Evolutionary conservation across 1,284 basidiomycete genomes (phyloP).

Genomic region (Caloboletus inedulis): DNA sequence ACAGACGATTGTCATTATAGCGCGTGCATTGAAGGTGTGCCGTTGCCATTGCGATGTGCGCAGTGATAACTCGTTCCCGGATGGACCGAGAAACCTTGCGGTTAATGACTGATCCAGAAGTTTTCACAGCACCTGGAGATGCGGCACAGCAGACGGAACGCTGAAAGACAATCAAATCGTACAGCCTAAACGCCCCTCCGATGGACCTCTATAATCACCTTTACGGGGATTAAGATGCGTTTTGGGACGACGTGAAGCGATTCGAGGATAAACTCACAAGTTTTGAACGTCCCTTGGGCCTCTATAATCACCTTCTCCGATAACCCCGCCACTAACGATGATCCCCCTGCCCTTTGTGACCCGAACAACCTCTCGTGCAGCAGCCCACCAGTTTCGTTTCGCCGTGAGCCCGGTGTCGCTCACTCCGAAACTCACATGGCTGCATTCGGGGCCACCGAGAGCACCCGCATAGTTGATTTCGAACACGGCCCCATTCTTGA

Average conservation of each 20-base stretch:
- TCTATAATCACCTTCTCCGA: slow-evolving; percentile 56
- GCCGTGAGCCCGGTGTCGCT: slow-evolving; percentile 51
- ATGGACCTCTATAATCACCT: too few relatives aligned
- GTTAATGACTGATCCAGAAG: slow-evolving; percentile 22
- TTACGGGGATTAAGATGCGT: not conserved
- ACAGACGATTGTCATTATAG: slow-evolving; percentile 26
- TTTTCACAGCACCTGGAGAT: slow-evolving; percentile 29
- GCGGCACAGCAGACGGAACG: slow-evolving; percentile 18
- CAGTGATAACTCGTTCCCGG: slow-evolving; percentile 13
- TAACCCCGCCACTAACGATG: slow-evolving; percentile 63
- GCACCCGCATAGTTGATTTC: slow-evolving; percentile 78
- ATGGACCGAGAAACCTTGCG: slow-evolving; percentile 6
- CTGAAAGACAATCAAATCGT: slow-evolving; percentile 26
- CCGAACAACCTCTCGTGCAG: slow-evolving; percentile 66
- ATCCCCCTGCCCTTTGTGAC: slow-evolving; percentile 76
- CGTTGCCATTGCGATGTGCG: slow-evolving; percentile 18
- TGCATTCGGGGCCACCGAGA: slow-evolving; percentile 52
- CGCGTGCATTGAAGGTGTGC: not conserved
- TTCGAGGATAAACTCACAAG: slow-evolving; percentile 46
- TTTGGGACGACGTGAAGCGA: not conserved
- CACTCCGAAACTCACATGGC: slow-evolving; percentile 44
- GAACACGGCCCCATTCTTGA: slow-evolving; percentile 81
- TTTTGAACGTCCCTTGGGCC: slow-evolving; percentile 71
- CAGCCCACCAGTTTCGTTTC: slow-evolving; percentile 81
- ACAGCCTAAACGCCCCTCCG: too few relatives aligned